Evolutionary conservation across 805 yeast species (phyloP).

Genomic region (Starmerella bombicola): DNA sequence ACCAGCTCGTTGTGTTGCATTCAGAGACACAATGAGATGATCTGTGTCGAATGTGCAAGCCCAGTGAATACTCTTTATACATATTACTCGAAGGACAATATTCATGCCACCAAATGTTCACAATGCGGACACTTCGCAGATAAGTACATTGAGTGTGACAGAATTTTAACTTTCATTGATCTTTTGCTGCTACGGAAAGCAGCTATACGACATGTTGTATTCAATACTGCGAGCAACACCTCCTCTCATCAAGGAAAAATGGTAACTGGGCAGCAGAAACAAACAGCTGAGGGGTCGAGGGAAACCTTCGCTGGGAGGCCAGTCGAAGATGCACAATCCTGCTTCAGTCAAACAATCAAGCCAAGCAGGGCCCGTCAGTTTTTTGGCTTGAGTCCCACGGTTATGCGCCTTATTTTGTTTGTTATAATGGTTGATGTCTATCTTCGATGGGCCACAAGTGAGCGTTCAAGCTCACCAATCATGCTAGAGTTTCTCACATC

Average conservation of each 20-base stretch:
- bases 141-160: slow-evolving; percentile 81
- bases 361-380: background rate
- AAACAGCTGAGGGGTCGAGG: background rate
- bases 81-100: slow-evolving; percentile 62
- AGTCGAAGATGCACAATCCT: background rate
- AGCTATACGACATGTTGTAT: slow-evolving; percentile 67
- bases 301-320: background rate
- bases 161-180: slow-evolving; percentile 72
- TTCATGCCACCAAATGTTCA: slow-evolving; percentile 64
- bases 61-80: slow-evolving; percentile 56
- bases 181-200: slow-evolving; percentile 71
- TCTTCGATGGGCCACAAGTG: slow-evolving; percentile 83
- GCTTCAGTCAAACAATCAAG: background rate
- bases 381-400: slow-evolving; percentile 2
- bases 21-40: slow-evolving; percentile 47
- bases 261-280: background rate
- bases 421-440: slow-evolving; percentile 77
- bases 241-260: background rate
- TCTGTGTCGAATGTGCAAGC: slow-evolving; percentile 77
- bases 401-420: slow-evolving; percentile 34
- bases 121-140: slow-evolving; percentile 68
- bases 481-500: slow-evolving; percentile 22
- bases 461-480: slow-evolving; percentile 35
- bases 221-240: slow-evolving; percentile 36
- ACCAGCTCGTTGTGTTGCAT: no score